Base-by-base conservation (phyloP, 257 asterid genomes). In the Solanum pinnatisectum region DNA sequence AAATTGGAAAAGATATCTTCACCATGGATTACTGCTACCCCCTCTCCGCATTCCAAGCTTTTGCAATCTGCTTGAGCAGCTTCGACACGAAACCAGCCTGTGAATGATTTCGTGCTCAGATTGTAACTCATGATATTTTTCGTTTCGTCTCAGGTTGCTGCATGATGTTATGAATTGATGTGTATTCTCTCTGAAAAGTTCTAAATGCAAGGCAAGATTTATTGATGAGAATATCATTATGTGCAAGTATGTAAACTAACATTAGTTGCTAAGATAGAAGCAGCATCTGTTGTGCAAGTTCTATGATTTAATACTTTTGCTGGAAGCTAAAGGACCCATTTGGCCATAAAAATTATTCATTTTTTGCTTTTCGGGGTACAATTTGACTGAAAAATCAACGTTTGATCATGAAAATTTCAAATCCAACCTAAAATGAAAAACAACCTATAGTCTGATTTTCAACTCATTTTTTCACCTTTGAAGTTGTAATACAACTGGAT, bases 21-120 rank as follows among this genome's bases (percentile, higher is more conserved):
- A 70, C 90, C 67, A 84, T 88, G 90, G 90, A 88, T 36, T 88
- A 88, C 68, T 52, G 88, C 32, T 88, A 88, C 73, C 90, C 90
- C 0, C 85, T 88, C 14, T 88, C 90, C 3, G 90, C 90, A 1
- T 88, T 88, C 86, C 90, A 88, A 82, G 90, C 90, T 56, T 88
- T 88, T 12, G 90, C 89, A 22, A 68, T 88, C 73, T 88, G 89
- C 46, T 88, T 88, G 87, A 88, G 89, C 84, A 87, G 87, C 87
- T 87, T 81, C 39, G 89, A 83, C 84, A 79, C 89, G 39, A 87
- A 87, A 67, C 78, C 85, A 70, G 89, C 84, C 33, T 88, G 89
- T 35, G 88, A 86, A 73, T 86, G 88, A 86, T 33, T 59, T 86
- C 49, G 5, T 39, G 67, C 68, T 27, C 35, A 46, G 73, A 86